Percentiles rank a stretch among this genome's conserved stretches.
These are phyloP conservation scores for Hypericum androsaemum DNA, from an alignment of 345 rosid species.

Conservation along the genomic window DNA sequence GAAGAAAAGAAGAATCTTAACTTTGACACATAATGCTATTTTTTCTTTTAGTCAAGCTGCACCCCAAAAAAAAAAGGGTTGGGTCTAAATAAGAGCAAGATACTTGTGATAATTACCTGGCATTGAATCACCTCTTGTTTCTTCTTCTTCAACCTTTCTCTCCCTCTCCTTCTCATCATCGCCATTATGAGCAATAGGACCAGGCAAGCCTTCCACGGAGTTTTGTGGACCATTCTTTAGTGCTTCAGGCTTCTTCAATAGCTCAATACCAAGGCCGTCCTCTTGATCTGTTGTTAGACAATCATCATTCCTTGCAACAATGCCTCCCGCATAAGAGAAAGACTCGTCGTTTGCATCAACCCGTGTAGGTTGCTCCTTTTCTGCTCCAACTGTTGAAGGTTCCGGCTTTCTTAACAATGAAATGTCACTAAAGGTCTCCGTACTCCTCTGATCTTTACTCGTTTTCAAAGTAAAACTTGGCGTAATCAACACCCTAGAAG, in stretches of 20 bases:
- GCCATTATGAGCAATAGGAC: too few relatives aligned
- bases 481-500: slow-evolving; percentile 41
- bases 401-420: slow-evolving; percentile 61
- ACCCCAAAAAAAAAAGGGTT: too few relatives aligned
- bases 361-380: slow-evolving; percentile 19
- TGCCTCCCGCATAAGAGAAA: too few relatives aligned
- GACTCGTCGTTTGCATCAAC: too few relatives aligned
- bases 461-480: slow-evolving; percentile 60
- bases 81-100: too few relatives aligned
- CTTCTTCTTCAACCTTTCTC: too few relatives aligned
- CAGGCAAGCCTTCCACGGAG: slow-evolving; percentile 1
- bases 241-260: slow-evolving; percentile 37
- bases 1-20: slow-evolving; percentile 1
- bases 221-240: slow-evolving; percentile 8
- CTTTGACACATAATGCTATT: too few relatives aligned
- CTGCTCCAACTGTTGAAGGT: slow-evolving; percentile 18
- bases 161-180: too few relatives aligned
- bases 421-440: slow-evolving; percentile 76
- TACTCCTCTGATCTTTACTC: slow-evolving; percentile 38
- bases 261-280: not conserved
- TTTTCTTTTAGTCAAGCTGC: too few relatives aligned
- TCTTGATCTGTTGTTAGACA: slow-evolving; percentile 13
- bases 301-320: too few relatives aligned
- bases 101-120: slow-evolving; percentile 18
- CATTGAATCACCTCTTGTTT: slow-evolving; percentile 11